These are phyloP conservation scores for Trichosporon sp. DNA, from an alignment of 1,284 basidiomycete species.

Conservation along the genomic window DNA sequence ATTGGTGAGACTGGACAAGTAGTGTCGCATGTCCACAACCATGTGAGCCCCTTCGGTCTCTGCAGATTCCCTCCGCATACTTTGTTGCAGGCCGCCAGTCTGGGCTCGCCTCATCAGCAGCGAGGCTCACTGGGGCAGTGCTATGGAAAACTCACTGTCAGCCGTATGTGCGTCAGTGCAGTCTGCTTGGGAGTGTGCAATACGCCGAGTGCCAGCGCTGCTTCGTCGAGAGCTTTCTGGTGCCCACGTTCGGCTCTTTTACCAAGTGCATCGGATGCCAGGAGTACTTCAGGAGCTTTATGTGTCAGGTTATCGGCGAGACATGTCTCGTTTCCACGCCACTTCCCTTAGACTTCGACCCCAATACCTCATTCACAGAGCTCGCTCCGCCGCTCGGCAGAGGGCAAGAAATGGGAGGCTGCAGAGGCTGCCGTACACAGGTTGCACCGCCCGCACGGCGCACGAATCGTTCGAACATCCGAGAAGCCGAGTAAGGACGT, in stretches of 20 bases:
- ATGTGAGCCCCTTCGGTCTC: too few species aligned
- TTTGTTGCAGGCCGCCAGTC: too few species aligned
- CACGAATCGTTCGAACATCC: neutral
- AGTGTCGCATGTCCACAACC: too few species aligned
- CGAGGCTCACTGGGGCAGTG: too few species aligned
- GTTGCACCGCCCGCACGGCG: neutral
- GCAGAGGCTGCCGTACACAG: neutral
- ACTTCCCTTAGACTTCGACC: neutral
- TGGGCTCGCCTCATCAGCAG: too few species aligned
- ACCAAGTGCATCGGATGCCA: neutral
- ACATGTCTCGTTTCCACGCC: constrained; percentile 1
- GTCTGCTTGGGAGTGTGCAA: too few species aligned
- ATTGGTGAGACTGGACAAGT: too few species aligned
- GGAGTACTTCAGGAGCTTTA: neutral
- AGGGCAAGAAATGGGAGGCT: neutral
- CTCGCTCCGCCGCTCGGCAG: neutral
- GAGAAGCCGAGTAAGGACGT: neutral
- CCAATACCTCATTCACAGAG: neutral
- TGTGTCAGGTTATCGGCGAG: neutral
- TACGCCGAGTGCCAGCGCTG: too few species aligned
- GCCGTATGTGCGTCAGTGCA: too few species aligned
- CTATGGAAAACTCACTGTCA: too few species aligned
- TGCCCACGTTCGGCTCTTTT: neutral
- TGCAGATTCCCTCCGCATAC: too few species aligned
- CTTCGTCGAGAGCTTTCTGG: too few species aligned